Conservation (phyloP, 2,329 filamentous ascomycete species). For the Colletotrichum spinosum region DNA sequence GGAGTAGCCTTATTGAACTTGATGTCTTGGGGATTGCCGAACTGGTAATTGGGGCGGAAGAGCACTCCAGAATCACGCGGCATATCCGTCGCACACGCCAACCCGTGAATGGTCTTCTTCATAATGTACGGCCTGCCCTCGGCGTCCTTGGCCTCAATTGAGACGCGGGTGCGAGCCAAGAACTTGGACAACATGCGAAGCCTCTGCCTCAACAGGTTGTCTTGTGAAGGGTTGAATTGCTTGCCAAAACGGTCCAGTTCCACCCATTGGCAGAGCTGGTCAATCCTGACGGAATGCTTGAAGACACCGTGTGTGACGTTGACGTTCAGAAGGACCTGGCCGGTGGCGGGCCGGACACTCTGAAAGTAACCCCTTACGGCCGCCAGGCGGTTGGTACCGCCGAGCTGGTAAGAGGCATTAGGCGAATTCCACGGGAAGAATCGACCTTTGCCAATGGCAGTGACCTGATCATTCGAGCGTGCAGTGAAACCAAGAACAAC, state of each 20-base stretch:
- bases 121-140: slow-evolving; percentile 30
- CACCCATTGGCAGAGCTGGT: slow-evolving; percentile 36
- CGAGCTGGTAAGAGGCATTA: slow-evolving; percentile 44
- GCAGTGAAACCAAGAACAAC: slow-evolving; percentile 61
- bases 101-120: slow-evolving; percentile 44
- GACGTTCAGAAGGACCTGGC: slow-evolving; percentile 64
- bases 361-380: slow-evolving; percentile 67
- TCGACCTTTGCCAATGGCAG: slow-evolving; percentile 59
- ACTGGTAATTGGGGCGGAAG: slow-evolving; percentile 27
- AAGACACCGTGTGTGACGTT: slow-evolving; percentile 68
- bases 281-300: slow-evolving; percentile 51
- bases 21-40: slow-evolving; percentile 43
- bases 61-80: slow-evolving; percentile 3
- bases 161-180: slow-evolving; percentile 52
- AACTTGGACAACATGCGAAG: slow-evolving; percentile 50
- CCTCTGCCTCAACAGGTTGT: background rate
- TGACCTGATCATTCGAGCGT: slow-evolving; percentile 49
- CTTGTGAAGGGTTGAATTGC: background rate
- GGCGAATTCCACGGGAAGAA: slow-evolving; percentile 58
- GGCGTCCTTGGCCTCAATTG: slow-evolving; percentile 46
- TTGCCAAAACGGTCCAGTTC: slow-evolving; percentile 29
- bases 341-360: slow-evolving; percentile 65
- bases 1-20: slow-evolving; percentile 42
- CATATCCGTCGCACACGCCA: slow-evolving; percentile 37
- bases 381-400: slow-evolving; percentile 46